Percentiles rank a stretch among this genome's conserved stretches.
Conservation (phyloP, 2,329 filamentous ascomycete genomes). For the Trichoderma simmonsii region DNA sequence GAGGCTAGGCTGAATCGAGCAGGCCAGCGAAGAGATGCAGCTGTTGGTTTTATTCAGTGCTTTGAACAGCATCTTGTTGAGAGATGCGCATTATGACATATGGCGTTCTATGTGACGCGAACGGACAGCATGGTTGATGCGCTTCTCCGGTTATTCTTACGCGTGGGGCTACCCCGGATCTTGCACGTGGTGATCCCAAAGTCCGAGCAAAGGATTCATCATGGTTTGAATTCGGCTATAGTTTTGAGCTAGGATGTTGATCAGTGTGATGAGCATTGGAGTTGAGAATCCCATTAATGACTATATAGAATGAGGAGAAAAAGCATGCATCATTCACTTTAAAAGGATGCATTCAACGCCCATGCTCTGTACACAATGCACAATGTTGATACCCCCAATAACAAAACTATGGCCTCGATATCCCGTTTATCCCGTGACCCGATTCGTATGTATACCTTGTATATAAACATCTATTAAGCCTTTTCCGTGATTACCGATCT, state of each 20-base stretch:
- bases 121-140: not conserved
- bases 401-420: not conserved
- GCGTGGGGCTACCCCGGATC: slow-evolving; percentile 6
- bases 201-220: not conserved
- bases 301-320: not conserved
- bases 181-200: not conserved
- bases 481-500: not conserved
- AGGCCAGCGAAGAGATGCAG: not conserved
- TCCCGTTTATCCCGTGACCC: not conserved
- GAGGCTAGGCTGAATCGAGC: not conserved
- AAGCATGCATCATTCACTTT: not conserved
- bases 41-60: not conserved
- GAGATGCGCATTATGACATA: not conserved
- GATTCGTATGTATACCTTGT: not conserved
- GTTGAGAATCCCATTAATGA: not conserved
- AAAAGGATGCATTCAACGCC: not conserved
- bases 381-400: not conserved
- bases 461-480: not conserved
- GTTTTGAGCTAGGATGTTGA: not conserved
- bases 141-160: not conserved
- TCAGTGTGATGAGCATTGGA: not conserved
- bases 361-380: not conserved
- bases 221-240: not conserved
- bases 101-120: not conserved
- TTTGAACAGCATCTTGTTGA: not conserved